Base-by-base conservation (phyloP, 2,329 filamentous ascomycete species). In the Purpureocillium takamizusanense region DNA sequence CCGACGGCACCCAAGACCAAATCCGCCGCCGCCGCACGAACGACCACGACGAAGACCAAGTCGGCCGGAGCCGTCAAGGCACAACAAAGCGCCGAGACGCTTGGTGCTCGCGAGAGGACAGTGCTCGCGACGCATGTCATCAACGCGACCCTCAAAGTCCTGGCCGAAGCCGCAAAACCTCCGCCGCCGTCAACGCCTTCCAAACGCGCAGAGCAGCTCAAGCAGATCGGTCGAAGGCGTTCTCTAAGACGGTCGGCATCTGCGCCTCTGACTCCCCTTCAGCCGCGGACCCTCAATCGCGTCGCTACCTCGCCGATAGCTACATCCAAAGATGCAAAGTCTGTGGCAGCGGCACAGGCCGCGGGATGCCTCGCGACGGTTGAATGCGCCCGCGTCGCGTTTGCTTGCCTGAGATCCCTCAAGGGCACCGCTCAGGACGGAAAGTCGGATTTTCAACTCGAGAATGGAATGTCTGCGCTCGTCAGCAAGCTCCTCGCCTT, bases 121-220 rank as follows among this genome's bases (percentile, higher is more conserved):
- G 67, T 75, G 33, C 62, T 89, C 28, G 83, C 84, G 11, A 86
- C 83, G 0, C 76, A 87, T 44, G 68, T 86, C 28, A 76, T 87
- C 50, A 90, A 89, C 54, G 66, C 68, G 7, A 71, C 79, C 1
- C 66, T 89, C 30, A 87, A 84, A 51, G 69, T 74, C 9, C 68
- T 90, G 4, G 70, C 72, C n/a, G 78, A 84, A 40, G 78, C 78
- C 0, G 67, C 78, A 15, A 87, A 80, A 53, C 58, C 64, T 2
- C 44, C 60, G 4, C 46, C 57, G 2, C 45, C 51, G 4, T 38
- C 56, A 2, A 54, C 59, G 12, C 52, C 61, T 7, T 48, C 50
- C n/a, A 56, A 57, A 31, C 55, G 43, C 42, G 55, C 60, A 29
- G 55, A 60, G 33, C 60, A 62, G 23, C 37, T 39, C 17, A 48